Evolutionary conservation across 139 green algal species (phyloP), one percentile per base, ranked within the genome.

Genomic region (Pedinophyceae sp.): DNA sequence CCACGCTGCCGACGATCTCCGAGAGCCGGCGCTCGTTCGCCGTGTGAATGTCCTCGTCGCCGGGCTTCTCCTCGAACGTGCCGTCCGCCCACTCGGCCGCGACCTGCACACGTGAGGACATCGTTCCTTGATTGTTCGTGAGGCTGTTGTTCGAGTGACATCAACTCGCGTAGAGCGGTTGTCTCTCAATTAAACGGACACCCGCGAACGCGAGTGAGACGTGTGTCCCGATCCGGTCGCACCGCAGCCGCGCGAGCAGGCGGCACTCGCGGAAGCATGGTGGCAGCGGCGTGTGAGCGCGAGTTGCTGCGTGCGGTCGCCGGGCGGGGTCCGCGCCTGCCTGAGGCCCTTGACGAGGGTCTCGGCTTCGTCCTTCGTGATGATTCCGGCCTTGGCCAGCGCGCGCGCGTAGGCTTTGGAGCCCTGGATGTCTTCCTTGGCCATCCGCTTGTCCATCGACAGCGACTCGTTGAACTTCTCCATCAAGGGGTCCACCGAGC

Each of bases 11-110:
- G 17, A 97, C 65, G 13, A 95, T 47, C 75, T 97, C 88, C 38
- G 68, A 85, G 3, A 97, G 72, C 18, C 87, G 66, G 15, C 88
- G 71, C 73, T 97, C 88, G 64, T 97, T 97, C 47, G 88, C 88
- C 28, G 86, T 97, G 79, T 97, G 86, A 57, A 97, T 97, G 73
- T 97, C 88, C 67, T 97, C 88, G 61, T 97, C 88, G 1, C 83
- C 85, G 3, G 58, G 43, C 67, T 84, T 86, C 19, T 94, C 68
- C 20, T 76, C 50, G 66, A 96, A 96, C 2, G 27, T 46, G 50
- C 73, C 79, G 1, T 56, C 56, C 25, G 67, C 57, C 88, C 88
- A 96, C 66, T 93, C 84, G 10, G 67, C 38, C 0, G 52, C 65
- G 17, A 82, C 66, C 72, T 80, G 64, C 20, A 48, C 17, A 29